These are phyloP conservation scores for Vitis rupestris DNA, from an alignment of 164 flowering plant species.

Conservation along the genomic window DNA sequence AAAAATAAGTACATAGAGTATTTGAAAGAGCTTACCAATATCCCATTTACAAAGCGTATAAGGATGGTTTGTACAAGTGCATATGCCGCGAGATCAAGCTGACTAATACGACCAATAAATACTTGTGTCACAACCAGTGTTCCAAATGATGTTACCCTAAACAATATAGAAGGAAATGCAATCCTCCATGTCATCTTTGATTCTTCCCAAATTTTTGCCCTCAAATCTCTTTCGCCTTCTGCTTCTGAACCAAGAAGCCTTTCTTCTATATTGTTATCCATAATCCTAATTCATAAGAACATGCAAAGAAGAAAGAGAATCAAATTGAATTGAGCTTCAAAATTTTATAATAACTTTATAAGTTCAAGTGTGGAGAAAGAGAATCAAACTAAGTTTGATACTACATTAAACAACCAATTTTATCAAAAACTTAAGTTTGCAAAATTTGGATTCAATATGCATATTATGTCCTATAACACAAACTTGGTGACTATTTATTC, in stretches of 20 bases:
- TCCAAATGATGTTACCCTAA: conserved; percentile 8
- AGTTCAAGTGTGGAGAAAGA: too few species aligned
- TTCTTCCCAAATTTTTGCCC: conserved; percentile 9
- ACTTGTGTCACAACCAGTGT: conserved; percentile 10
- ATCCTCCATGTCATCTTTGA: conserved; percentile 15
- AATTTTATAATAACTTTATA: too few species aligned
- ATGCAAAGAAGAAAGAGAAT: too few species aligned
- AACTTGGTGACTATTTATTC: too few species aligned
- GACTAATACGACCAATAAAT: conserved; percentile 15
- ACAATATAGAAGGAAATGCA: conserved; percentile 13
- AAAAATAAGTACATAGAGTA: too few species aligned
- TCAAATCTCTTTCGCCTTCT: not conserved
- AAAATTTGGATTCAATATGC: too few species aligned
- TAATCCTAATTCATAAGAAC: not conserved
- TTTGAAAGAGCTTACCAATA: not conserved
- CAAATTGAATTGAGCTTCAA: too few species aligned
- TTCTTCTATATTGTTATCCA: conserved; percentile 1
- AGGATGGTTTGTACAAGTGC: conserved; percentile 12
- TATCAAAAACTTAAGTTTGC: too few species aligned
- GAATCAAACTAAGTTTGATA: too few species aligned
- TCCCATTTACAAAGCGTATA: conserved; percentile 9
- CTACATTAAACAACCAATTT: too few species aligned
- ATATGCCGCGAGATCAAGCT: conserved; percentile 8
- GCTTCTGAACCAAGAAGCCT: not conserved
- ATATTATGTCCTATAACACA: too few species aligned